Percentiles rank a stretch among this genome's conserved stretches.
Evolutionary conservation across 164 flowering plant genomes (phyloP).

Genomic region (Aristolochia contorta): DNA sequence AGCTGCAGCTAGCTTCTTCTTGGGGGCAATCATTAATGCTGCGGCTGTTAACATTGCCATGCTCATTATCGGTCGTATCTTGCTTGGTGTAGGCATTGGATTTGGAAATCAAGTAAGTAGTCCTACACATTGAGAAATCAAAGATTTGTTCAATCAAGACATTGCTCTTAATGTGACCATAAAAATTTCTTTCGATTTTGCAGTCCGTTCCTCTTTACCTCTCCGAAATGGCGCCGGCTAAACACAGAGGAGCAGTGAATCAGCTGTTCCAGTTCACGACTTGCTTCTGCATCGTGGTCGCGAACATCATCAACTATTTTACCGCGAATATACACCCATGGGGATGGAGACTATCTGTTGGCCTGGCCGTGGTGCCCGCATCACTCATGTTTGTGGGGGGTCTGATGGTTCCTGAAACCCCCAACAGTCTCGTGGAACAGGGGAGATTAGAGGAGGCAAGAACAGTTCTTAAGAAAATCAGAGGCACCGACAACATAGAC

Average conservation of each 20-base stretch:
- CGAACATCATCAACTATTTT: constrained; percentile 61
- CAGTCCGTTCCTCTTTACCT: constrained; percentile 92
- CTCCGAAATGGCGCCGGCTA: constrained; percentile 91
- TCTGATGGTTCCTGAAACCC: constrained; percentile 79
- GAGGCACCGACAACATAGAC: constrained; percentile 69
- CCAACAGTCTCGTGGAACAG: constrained; percentile 83
- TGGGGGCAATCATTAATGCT: constrained; percentile 66
- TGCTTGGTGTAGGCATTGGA: constrained; percentile 84
- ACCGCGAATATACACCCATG: constrained; percentile 67
- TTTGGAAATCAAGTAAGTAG: constrained; percentile 72
- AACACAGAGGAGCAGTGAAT: constrained; percentile 70
- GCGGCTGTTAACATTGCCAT: constrained; percentile 52
- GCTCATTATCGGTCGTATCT: constrained; percentile 69
- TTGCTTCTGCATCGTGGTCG: constrained; percentile 60
- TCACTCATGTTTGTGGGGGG: constrained; percentile 69
- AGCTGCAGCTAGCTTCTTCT: constrained; percentile 68
- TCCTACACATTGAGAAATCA: too few species aligned
- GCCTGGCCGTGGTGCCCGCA: constrained; percentile 68
- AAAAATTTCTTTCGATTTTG: neutral
- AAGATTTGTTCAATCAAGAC: too few species aligned
- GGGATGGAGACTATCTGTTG: constrained; percentile 96
- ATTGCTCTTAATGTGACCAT: neutral
- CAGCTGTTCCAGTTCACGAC: constrained; percentile 77
- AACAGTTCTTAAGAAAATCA: constrained; percentile 43
- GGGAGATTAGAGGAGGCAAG: constrained; percentile 59